Evolutionary conservation across 1,284 basidiomycete genomes (phyloP), one percentile per base, ranked within the genome.

Genomic region (Grifola frondosa): DNA sequence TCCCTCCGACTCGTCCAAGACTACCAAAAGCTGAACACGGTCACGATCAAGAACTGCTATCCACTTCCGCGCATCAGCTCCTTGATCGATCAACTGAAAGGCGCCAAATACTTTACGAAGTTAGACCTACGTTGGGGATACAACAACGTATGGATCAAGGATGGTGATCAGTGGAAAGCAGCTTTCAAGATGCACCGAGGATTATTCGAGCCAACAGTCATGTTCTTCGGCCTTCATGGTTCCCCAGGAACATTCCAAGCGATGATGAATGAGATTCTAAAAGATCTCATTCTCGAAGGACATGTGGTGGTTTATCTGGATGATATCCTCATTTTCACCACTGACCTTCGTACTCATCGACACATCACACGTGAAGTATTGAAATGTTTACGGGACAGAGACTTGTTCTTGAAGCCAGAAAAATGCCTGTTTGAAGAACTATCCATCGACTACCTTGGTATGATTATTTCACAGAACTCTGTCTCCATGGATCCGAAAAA

Each of bases 351-450:
- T 10, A 28, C 34, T 8, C 52, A 60, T 30, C 33, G 44, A 2
- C 17, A 36, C 8, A 50, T 63, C 19, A 51, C 60, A 6, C 23
- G 37, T 4, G 22, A 56, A 31, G 66, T 71, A 9, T 46, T 72
- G 2, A 17, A 53, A n/a, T 35, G 53, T 10, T 57, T 73, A 4
- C 38, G 52, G 1, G 32, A 58, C 6, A 26, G 59, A 24, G 60
- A 57, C 1, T 59, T 73, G 0, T 60, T 48, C 17, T 37, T 61
- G 1, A 69, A 71, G 37, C 42, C 56, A 0, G 56, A 63, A 23
- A 73, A 74, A 38, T 73, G 69, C 33, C 40, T 59, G 2, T 74
- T 73, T 45, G 41, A 61, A 12, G 10, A 40, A 2, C 7, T 16
- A 0, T n/a, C 56, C 15, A 55, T 63, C 0, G 63, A 71, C 15